Evolutionary conservation across 2,329 filamentous ascomycete genomes (phyloP).

Genomic region (Trichoderma harzianum): DNA sequence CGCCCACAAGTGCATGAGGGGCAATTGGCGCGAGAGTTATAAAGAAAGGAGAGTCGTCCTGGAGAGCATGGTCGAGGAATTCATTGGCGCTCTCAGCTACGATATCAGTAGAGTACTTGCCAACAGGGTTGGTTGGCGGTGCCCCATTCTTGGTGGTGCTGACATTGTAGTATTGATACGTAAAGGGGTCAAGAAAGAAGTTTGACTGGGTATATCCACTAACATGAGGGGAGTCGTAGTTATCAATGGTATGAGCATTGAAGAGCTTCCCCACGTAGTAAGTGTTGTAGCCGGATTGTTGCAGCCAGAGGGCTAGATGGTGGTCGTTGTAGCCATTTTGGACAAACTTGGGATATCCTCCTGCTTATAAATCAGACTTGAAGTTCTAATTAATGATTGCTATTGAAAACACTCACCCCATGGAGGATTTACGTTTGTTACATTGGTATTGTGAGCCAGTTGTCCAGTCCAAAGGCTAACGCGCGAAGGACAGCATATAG

Average conservation of each 20-base stretch:
- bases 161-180: conserved; percentile 46
- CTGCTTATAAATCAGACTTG: conserved; percentile 21
- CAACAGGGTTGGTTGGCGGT: conserved; percentile 30
- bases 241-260: conserved; percentile 59
- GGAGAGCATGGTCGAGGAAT: conserved; percentile 59
- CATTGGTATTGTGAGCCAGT: conserved; percentile 67
- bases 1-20: conserved; percentile 55
- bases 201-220: conserved; percentile 56
- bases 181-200: conserved; percentile 36
- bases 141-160: conserved; percentile 32
- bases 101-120: conserved; percentile 51
- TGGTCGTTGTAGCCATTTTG: conserved; percentile 62
- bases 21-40: conserved; percentile 63
- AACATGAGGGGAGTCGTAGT: conserved; percentile 57
- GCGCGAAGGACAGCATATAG: conserved; percentile 65
- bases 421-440: conserved; percentile 54
- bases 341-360: conserved; percentile 62
- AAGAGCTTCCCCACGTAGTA: conserved; percentile 73
- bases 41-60: conserved; percentile 59
- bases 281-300: conserved; percentile 64
- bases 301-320: conserved; percentile 69
- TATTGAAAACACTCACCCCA: conserved; percentile 39
- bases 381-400: neutral
- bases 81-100: conserved; percentile 56
- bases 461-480: conserved; percentile 64